Evolutionary conservation across 2,329 filamentous ascomycete species (phyloP).

Genomic region (Plectosphaerella cucumerina): DNA sequence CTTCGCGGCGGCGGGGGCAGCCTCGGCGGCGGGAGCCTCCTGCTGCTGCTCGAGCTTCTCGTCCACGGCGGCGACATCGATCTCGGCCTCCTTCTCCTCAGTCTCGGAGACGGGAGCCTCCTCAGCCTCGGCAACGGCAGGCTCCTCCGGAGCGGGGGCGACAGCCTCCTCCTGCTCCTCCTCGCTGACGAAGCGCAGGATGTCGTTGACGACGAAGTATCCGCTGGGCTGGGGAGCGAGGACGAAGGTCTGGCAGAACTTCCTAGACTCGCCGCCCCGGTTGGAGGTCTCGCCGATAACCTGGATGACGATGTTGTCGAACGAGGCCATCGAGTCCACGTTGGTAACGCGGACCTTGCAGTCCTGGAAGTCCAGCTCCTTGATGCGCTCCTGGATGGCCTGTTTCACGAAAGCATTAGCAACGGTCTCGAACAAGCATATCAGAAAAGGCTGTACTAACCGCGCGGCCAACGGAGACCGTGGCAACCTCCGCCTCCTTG

Average conservation of each 20-base stretch:
- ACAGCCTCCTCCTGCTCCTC: slow-evolving; percentile 70
- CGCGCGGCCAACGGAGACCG: slow-evolving; percentile 81
- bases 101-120: slow-evolving; percentile 21
- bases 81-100: slow-evolving; percentile 26
- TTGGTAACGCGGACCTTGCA: slow-evolving; percentile 98
- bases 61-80: slow-evolving; percentile 23
- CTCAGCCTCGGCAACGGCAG: slow-evolving; percentile 26
- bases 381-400: slow-evolving; percentile 93
- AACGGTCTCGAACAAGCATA: no score
- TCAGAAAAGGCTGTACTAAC: slow-evolving; percentile 48
- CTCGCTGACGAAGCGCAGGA: slow-evolving; percentile 88
- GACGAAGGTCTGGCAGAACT: slow-evolving; percentile 97
- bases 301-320: slow-evolving; percentile 92
- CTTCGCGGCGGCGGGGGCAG: slow-evolving; percentile 65
- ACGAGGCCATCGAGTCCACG: slow-evolving; percentile 91
- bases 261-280: slow-evolving; percentile 84
- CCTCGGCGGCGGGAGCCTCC: slow-evolving; percentile 30
- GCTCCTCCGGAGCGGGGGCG: slow-evolving; percentile 33
- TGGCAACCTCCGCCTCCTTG: slow-evolving; percentile 81
- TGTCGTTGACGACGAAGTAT: slow-evolving; percentile 98
- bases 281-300: slow-evolving; percentile 98
- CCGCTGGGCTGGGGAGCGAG: slow-evolving; percentile 93
- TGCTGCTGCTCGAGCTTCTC: slow-evolving; percentile 13
- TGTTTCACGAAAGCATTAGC: slow-evolving; percentile 27
- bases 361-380: slow-evolving; percentile 88